Evolutionary conservation across 768 basidiomycete species (phyloP), one percentile per base, ranked within the genome.

Genomic region (Lentinus brumalis): DNA sequence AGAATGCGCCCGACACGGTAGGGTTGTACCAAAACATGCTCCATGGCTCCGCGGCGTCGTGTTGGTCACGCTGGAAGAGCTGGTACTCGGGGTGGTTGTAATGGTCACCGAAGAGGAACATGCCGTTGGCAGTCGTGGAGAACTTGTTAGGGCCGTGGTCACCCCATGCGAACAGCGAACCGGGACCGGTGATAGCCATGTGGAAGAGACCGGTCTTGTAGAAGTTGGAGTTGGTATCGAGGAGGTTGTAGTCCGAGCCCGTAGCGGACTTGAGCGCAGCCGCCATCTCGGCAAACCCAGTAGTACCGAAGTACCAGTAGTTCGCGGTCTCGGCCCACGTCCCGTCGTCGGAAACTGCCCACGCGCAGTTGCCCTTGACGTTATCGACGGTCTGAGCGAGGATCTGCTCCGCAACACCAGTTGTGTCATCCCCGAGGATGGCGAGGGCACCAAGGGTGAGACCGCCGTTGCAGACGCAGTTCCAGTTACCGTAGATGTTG

Each of bases 271-370:
- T 71, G 56, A 99, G 84, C 5, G 93, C 82, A 2, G 93, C 85
- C 2, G 87, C 69, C 89, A 98, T 87, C 76, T 98, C 95, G 4
- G 94, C 93, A 68, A 91, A 88, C 15, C 86, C 93, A 8, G 92
- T 96, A 40, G 88, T 92, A 71, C 94, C 96, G 67, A 96, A 98
- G 75, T 92, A 93, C 92, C 93, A 95, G 70, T 94, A 96, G 75
- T 98, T 92, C 39, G 92, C 81, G 0, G 95, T 97, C 75, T 99
- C 97, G 26, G 84, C 77, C 95, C 96, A 98, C 16, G 92, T 88
- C 15, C 96, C 96, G 70, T 97, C 95, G 38, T 77, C 72, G 14
- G 79, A 79, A 15, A 82, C 75, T 21, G 80, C 89, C 18, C 76
- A 63, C 4, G 82, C 89, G 73, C 97, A 98, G 72, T 93, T 92